Evolutionary conservation across 1,284 basidiomycete genomes (phyloP).

Genomic region (Peniophora sp.): DNA sequence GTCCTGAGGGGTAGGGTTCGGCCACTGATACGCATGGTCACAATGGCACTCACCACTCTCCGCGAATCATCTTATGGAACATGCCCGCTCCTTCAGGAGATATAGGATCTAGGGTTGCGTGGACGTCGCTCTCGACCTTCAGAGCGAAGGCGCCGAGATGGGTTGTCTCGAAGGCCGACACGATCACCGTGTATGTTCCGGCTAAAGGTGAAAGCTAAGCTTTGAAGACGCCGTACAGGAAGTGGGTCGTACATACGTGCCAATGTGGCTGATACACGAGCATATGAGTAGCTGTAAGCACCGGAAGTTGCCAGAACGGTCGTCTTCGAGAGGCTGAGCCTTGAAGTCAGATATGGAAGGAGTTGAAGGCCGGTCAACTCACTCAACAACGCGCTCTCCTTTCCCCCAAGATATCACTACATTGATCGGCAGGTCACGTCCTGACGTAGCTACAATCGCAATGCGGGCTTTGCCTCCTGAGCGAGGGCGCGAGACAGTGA

Average conservation of each 20-base stretch:
- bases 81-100: slow-evolving; percentile 89
- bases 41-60: slow-evolving; percentile 54
- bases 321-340: slow-evolving; percentile 31
- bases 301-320: slow-evolving; percentile 73
- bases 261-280: slow-evolving; percentile 46
- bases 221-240: background rate
- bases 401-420: slow-evolving; percentile 70
- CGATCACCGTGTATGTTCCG: slow-evolving; percentile 75
- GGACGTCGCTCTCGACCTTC: slow-evolving; percentile 50
- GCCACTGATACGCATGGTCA: background rate
- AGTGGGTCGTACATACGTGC: slow-evolving; percentile 37
- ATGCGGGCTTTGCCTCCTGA: slow-evolving; percentile 31
- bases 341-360: background rate
- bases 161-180: slow-evolving; percentile 77
- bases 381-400: slow-evolving; percentile 72
- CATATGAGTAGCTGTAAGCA: slow-evolving; percentile 75
- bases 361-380: slow-evolving; percentile 17
- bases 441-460: slow-evolving; percentile 46
- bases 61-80: slow-evolving; percentile 63
- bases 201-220: slow-evolving; percentile 31
- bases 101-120: slow-evolving; percentile 70
- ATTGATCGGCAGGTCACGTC: slow-evolving; percentile 70
- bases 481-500: slow-evolving; percentile 42
- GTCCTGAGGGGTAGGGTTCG: slow-evolving; percentile 32
- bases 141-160: slow-evolving; percentile 62